Percentiles rank a stretch among this genome's conserved stretches.
Conservation (phyloP, 139 green algal species). For the Picochlorum sp. region DNA sequence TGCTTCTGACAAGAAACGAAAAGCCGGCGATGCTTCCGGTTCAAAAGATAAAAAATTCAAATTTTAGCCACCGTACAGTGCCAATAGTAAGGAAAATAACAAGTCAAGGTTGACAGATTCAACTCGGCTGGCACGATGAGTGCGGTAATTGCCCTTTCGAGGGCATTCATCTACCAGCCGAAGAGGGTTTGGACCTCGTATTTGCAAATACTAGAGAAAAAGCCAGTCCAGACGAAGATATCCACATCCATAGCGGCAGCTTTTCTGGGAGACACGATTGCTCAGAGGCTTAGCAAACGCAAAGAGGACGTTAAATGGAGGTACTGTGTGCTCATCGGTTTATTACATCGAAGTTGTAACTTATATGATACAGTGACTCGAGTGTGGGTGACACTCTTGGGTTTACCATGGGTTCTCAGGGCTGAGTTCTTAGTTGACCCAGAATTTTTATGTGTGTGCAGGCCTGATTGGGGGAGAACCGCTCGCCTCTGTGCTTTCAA, state of each 20-base stretch:
- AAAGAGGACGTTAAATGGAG: neutral
- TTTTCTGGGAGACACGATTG: constrained; percentile 18
- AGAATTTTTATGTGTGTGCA: too few species aligned
- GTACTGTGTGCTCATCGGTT: neutral
- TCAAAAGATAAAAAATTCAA: constrained; percentile 56
- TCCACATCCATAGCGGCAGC: constrained; percentile 18
- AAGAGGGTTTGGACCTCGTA: constrained; percentile 8
- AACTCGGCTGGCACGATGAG: neutral
- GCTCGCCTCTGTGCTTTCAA: constrained; percentile 21
- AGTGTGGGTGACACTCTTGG: neutral
- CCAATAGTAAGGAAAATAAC: neutral
- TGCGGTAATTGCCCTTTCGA: constrained; percentile 1
- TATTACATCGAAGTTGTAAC: too few species aligned
- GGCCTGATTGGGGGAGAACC: constrained; percentile 21
- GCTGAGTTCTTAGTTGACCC: too few species aligned
- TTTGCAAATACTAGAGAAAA: neutral
- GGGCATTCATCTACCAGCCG: constrained; percentile 3
- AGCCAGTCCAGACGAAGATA: constrained; percentile 19
- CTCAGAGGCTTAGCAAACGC: constrained; percentile 14
- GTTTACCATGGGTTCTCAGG: neutral
- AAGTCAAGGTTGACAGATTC: neutral
- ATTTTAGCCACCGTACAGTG: constrained; percentile 23
- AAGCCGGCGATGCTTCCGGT: constrained; percentile 43
- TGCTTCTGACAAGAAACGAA: constrained; percentile 72
- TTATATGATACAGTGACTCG: neutral